Conservation (phyloP, 305 asterid species). For the Plantago coronopus region DNA sequence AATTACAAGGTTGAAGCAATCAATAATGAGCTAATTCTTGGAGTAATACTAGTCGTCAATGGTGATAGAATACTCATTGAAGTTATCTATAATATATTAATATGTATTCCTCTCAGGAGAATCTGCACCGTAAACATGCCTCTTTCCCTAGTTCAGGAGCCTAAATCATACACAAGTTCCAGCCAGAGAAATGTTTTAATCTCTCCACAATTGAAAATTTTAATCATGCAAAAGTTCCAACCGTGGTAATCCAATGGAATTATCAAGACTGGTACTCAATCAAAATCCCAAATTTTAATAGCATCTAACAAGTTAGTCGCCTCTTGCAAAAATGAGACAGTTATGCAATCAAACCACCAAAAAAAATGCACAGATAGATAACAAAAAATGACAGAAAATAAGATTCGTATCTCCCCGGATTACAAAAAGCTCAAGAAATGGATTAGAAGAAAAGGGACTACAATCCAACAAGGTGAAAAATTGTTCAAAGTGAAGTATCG, state of each 20-base stretch:
- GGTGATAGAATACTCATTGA: slow-evolving; percentile 1
- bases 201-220: not conserved
- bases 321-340: too few species aligned
- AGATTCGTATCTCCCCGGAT: too few species aligned
- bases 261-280: not conserved
- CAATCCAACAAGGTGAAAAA: not conserved
- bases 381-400: too few species aligned
- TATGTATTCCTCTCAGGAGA: not conserved
- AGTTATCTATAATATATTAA: too few species aligned
- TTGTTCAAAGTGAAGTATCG: not conserved
- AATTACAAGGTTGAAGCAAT: slow-evolving; percentile 11
- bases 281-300: not conserved
- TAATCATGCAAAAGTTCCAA: not conserved
- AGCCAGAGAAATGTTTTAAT: not conserved
- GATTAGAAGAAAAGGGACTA: too few species aligned
- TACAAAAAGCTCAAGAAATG: too few species aligned
- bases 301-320: not conserved
- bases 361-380: too few species aligned
- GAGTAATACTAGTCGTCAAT: slow-evolving; percentile 1
- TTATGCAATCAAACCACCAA: too few species aligned
- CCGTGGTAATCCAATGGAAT: not conserved
- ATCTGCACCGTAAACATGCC: not conserved
- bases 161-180: not conserved
- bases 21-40: slow-evolving; percentile 7
- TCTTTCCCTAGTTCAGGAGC: not conserved